Base-by-base conservation (phyloP, 257 asterid species). In the Coffea eugenioides region DNA sequence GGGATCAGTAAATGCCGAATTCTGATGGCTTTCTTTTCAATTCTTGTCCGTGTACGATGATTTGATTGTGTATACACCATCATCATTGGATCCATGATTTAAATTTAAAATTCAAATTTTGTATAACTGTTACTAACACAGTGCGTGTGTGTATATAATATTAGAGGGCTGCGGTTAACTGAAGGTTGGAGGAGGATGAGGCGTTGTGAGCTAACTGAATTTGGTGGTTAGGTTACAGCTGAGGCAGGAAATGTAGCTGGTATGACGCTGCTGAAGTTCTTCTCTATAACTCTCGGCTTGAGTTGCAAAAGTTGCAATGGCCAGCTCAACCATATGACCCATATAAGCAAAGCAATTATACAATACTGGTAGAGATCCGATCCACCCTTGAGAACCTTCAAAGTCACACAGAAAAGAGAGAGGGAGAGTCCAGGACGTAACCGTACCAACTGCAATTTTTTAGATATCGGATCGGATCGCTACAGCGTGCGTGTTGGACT, bases 191-290 rank as follows among this genome's bases (percentile, higher is more conserved):
- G 41, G 41, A 49, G 25, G 77, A 20, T 64, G 82, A 54, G 82
- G n/a, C 72, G 72, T 27, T 48, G 14, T 61, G 73, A 31, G 27
- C 49, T 34, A 56, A 80, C 64, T 9, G 74, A 51, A 48, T 48
- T 73, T 65, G 74, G 83, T 64, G 61, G 79, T 64, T 80, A 66
- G 66, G 79, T 49, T 62, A 16, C 49, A 62, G 77, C 74, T 80
- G 74, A 65, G 78, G 82, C 48, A 56, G 66, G 56, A 74, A 74
- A 56, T 74, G 52, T 20, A 56, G 71, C 41, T n/a, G 27, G 78
- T 25, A 59, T 61, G 57, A 56, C 6, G 27, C 27, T 27, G 16
- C n/a, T 4, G 41, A 39, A 39, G 41, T 27, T 27, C 27, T 27
- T 27, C 27, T 27, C 27, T 27, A 27, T 27, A 27, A 27, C 34